Base-by-base conservation (phyloP, 2,329 filamentous ascomycete genomes). In the Penicillium sp. region DNA sequence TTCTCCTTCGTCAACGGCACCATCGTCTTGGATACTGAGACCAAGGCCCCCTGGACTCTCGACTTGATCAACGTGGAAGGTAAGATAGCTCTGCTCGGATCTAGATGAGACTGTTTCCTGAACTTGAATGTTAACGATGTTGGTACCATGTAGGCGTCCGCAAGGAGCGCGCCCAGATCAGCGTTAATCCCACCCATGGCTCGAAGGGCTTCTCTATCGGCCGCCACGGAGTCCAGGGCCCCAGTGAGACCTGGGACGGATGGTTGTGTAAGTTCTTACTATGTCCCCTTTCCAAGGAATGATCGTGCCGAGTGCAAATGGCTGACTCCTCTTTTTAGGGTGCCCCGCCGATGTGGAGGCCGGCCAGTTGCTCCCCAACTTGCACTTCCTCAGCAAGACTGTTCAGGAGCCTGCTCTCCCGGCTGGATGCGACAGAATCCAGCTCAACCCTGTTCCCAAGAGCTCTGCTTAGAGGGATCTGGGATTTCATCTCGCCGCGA, bases 201-300 rank as follows among this genome's bases (percentile, higher is more conserved):
- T 59, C 55, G 3, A 54, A 38, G n/a, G 61, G 60, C 16, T 63
- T 63, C 45, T 37, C 42, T n/a, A 1, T 56, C 41, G 18, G 15
- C 6, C 44, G 34, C 12, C 45, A 50, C 2, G 35, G 35, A 3
- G 35, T 61, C 42, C 18, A 37, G 29, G 55, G 50, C 42, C 35
- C 48, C 18, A 50, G 35, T 25, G 29, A 18, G 29, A 55, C 37
- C 18, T 61, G 57, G 57, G 59, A 58, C 16, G 54, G 59, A 23
- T 61, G 59, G 60, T 34, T 52, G 59, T 59, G 29, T 68, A 81
- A 63, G 55, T 81, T 72, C 57, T 67, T 1, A 46, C 23, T 10
- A 18, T 37, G 2, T 2, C 15, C 31, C 21, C 8, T 21, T 50
- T 54, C 16, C 7, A n/a, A 15, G 27, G 8, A 3, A 12, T n/a